Evolutionary conservation across 148 eudicot species (phyloP).

Genomic region (Chenopodium formosanum): DNA sequence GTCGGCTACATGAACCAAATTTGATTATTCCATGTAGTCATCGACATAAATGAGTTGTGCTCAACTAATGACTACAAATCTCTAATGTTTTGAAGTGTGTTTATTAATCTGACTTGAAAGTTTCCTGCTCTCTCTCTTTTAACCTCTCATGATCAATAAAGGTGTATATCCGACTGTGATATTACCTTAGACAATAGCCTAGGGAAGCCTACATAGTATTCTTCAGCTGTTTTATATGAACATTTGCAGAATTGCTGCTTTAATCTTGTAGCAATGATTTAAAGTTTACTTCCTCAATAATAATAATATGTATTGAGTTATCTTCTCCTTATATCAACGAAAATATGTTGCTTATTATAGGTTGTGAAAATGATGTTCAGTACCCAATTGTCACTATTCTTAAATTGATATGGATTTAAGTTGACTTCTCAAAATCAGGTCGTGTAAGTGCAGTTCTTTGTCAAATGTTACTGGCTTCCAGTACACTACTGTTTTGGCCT

Average conservation of each 20-base stretch:
- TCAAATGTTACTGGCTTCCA: neutral
- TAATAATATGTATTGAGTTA: neutral
- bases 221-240: neutral
- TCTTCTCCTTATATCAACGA: neutral
- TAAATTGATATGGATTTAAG: neutral
- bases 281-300: neutral
- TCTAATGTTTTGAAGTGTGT: neutral
- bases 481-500: neutral
- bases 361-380: neutral
- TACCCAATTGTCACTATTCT: neutral
- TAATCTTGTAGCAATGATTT: neutral
- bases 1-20: too few species aligned
- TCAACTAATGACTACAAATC: neutral
- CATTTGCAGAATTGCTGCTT: neutral
- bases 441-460: neutral
- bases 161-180: neutral
- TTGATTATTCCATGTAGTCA: too few species aligned
- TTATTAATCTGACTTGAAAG: neutral
- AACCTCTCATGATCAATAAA: neutral
- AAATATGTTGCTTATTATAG: neutral
- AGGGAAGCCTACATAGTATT: neutral
- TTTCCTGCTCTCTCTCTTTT: neutral
- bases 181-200: neutral
- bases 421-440: neutral
- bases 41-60: conserved; percentile 36